These are phyloP conservation scores for Metschnikowia koreensis DNA, from an alignment of 805 yeast species.

Conservation along the genomic window DNA sequence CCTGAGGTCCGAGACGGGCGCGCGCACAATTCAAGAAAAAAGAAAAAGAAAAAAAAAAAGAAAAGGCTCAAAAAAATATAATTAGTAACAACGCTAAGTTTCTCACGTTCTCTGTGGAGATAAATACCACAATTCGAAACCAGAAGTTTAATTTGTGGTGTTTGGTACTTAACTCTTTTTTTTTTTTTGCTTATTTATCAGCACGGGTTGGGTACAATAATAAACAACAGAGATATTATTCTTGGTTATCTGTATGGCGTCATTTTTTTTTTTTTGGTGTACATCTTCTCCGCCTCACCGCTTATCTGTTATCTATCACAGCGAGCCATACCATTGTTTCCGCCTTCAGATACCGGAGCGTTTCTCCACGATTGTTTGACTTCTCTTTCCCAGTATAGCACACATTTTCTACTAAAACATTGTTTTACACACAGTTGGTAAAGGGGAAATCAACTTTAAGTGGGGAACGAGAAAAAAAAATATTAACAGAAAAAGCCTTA, in stretches of 20 bases:
- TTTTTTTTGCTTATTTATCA: no score
- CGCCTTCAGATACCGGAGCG: neutral
- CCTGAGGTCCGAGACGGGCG: constrained; percentile 1
- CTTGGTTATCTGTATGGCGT: neutral
- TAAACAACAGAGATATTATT: no score
- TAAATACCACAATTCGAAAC: neutral
- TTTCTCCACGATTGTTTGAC: neutral
- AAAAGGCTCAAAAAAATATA: neutral
- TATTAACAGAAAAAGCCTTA: neutral
- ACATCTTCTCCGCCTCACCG: constrained; percentile 6
- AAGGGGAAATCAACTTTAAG: no score
- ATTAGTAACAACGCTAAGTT: neutral
- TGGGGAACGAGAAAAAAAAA: no score
- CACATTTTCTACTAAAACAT: neutral
- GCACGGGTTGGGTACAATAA: no score
- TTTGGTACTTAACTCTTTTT: neutral
- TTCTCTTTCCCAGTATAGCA: neutral
- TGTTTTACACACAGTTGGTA: no score
- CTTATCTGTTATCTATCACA: constrained; percentile 9
- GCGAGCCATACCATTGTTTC: neutral
- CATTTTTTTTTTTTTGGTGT: neutral
- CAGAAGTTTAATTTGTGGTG: neutral
- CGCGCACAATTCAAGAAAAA: neutral
- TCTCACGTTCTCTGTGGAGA: neutral
- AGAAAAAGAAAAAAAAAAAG: neutral